Conservation (phyloP, 495 filamentous ascomycete species). For the Podospora tetraspora region DNA sequence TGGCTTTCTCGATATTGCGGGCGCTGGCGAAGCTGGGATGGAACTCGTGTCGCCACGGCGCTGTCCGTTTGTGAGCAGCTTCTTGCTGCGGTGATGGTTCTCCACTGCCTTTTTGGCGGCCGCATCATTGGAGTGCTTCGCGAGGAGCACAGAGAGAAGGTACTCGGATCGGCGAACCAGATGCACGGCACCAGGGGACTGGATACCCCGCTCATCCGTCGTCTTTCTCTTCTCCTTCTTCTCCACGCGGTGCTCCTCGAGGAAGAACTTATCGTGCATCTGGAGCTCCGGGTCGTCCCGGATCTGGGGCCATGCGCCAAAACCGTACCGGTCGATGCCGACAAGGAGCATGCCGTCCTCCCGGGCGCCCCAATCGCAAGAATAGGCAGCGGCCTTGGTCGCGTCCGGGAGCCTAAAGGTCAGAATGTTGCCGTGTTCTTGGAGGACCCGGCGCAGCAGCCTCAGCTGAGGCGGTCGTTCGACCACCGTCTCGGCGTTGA, state of each 20-base stretch:
- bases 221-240: slow-evolving; percentile 87
- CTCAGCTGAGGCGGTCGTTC: slow-evolving; percentile 85
- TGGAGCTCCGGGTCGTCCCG: slow-evolving; percentile 84
- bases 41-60: slow-evolving; percentile 47
- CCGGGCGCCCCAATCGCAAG: slow-evolving; percentile 79
- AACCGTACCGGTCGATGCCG: slow-evolving; percentile 87
- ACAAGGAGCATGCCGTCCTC: slow-evolving; percentile 98
- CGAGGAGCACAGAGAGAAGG: slow-evolving; percentile 81
- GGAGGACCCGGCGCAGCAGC: slow-evolving; percentile 68
- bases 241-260: slow-evolving; percentile 97
- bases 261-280: slow-evolving; percentile 87
- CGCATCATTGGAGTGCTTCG: slow-evolving; percentile 63
- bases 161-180: slow-evolving; percentile 93
- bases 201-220: slow-evolving; percentile 68
- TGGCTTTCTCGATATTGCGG: slow-evolving; percentile 38
- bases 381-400: slow-evolving; percentile 78
- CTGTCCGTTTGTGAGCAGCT: slow-evolving; percentile 54
- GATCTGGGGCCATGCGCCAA: slow-evolving; percentile 89
- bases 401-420: slow-evolving; percentile 88
- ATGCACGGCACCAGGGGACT: slow-evolving; percentile 93
- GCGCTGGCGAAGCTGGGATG: slow-evolving; percentile 56
- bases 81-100: slow-evolving; percentile 84
- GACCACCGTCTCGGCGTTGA: slow-evolving; percentile 91
- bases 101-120: slow-evolving; percentile 77
- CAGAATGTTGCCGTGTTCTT: slow-evolving; percentile 55